These are phyloP conservation scores for Trifolium dubium DNA, from an alignment of 306 rosid species.

Conservation along the genomic window DNA sequence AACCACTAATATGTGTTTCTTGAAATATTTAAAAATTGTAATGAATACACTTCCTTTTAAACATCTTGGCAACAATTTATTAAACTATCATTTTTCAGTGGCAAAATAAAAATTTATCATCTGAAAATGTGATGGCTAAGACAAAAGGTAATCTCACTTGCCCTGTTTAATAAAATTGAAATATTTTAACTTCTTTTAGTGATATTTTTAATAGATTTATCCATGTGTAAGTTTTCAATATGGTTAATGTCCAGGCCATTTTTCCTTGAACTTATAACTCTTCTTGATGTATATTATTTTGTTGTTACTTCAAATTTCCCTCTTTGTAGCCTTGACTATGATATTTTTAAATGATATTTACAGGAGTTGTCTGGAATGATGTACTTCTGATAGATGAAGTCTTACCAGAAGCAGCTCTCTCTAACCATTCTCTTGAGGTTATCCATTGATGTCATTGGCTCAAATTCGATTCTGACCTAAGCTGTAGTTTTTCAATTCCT, in stretches of 20 bases:
- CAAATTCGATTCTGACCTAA: conserved; percentile 33
- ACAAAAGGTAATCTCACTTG: conserved; percentile 47
- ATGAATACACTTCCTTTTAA: conserved; percentile 12
- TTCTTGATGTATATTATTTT: conserved; percentile 11
- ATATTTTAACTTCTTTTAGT: neutral
- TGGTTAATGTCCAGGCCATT: conserved; percentile 13
- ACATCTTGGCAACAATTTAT: conserved; percentile 35
- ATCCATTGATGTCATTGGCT: conserved; percentile 35
- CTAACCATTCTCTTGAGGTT: conserved; percentile 73
- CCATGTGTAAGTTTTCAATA: conserved; percentile 6
- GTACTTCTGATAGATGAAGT: conserved; percentile 74
- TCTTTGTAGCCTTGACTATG: conserved; percentile 23
- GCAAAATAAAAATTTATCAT: conserved; percentile 23
- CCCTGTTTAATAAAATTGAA: conserved; percentile 22
- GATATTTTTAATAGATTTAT: neutral
- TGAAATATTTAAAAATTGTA: conserved; percentile 30
- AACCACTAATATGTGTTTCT: neutral
- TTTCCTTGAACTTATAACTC: conserved; percentile 10
- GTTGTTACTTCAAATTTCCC: conserved; percentile 6
- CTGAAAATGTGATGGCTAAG: conserved; percentile 39
- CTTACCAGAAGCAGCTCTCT: conserved; percentile 69
- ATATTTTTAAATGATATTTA: conserved; percentile 34
- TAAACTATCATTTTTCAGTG: conserved; percentile 21
- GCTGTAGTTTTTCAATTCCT: conserved; percentile 30
- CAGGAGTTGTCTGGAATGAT: conserved; percentile 77